These are phyloP conservation scores for Cryptococcus depauperatus DNA, from an alignment of 1,284 basidiomycete genomes.

Conservation along the genomic window DNA sequence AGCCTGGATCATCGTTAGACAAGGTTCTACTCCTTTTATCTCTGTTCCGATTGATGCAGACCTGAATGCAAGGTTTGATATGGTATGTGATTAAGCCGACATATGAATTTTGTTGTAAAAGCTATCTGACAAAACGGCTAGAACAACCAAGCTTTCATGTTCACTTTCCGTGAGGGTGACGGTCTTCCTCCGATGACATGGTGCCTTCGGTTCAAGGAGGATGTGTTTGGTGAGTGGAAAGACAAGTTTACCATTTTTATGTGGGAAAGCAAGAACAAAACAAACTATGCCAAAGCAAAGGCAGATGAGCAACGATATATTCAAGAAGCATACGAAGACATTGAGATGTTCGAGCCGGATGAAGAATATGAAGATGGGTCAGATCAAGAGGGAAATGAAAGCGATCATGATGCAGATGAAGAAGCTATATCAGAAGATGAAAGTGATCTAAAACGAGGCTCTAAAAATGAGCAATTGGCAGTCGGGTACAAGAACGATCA, in stretches of 20 bases:
- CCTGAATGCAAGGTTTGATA: constrained; percentile 55
- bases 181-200: constrained; percentile 62
- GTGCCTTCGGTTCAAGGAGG: constrained; percentile 64
- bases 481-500: constrained; percentile 95
- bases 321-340: constrained; percentile 65
- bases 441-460: constrained; percentile 48
- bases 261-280: constrained; percentile 76
- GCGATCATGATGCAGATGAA: constrained; percentile 60
- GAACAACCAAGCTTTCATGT: constrained; percentile 58
- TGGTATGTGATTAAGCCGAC: constrained; percentile 21
- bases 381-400: constrained; percentile 42
- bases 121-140: too few species aligned
- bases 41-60: constrained; percentile 45
- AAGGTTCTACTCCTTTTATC: constrained; percentile 39
- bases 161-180: constrained; percentile 50
- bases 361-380: constrained; percentile 51
- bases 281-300: constrained; percentile 73
- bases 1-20: constrained; percentile 44
- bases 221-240: constrained; percentile 59
- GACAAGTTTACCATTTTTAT: constrained; percentile 60
- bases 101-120: too few species aligned
- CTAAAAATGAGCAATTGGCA: constrained; percentile 83
- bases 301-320: constrained; percentile 56
- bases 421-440: constrained; percentile 45
- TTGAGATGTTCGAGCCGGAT: constrained; percentile 70